These are phyloP conservation scores for Hymenoscyphus albidus DNA, from an alignment of 2,329 filamentous ascomycete genomes.

Conservation along the genomic window DNA sequence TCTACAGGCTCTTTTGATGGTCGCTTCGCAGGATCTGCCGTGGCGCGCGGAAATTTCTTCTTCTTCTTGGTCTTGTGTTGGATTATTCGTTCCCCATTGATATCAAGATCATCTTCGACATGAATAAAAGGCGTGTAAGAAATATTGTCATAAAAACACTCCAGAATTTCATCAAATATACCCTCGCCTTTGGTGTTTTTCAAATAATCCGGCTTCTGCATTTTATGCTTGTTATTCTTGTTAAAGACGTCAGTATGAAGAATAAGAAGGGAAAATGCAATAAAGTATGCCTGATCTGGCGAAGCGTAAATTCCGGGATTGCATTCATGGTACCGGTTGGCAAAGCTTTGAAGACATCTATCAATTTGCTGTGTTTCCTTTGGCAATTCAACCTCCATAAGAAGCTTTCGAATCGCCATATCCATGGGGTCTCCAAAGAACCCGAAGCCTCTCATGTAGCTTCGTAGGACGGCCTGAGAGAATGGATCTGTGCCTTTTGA, in stretches of 20 bases:
- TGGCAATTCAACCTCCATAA: conserved; percentile 94
- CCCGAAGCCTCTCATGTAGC: conserved; percentile 90
- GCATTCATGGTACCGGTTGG: conserved; percentile 95
- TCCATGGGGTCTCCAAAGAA: conserved; percentile 98
- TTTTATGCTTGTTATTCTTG: conserved; percentile 99
- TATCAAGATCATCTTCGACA: conserved; percentile 85
- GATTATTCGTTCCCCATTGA: conserved; percentile 69
- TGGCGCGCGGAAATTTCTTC: conserved; percentile 62
- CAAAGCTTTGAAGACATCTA: conserved; percentile 87
- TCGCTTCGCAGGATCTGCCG: conserved; percentile 60
- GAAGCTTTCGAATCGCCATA: conserved; percentile 90
- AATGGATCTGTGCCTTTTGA: conserved; percentile 86
- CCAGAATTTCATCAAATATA: conserved; percentile 87
- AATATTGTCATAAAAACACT: conserved; percentile 98
- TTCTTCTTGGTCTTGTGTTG: conserved; percentile 69
- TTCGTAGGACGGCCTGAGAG: conserved; percentile 76
- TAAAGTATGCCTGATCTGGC: conserved; percentile 95
- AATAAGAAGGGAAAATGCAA: conserved; percentile 93
- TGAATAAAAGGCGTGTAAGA: conserved; percentile 98
- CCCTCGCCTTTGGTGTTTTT: conserved; percentile 92
- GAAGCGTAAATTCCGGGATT: conserved; percentile 92
- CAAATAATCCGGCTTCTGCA: conserved; percentile 93
- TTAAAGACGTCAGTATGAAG: conserved; percentile 99
- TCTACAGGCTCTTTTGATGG: conserved; percentile 81
- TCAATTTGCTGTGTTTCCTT: conserved; percentile 99